These are phyloP conservation scores for Prorocentrum cordatum DNA, from an alignment of 169 alveolate genomes.

Conservation along the genomic window DNA sequence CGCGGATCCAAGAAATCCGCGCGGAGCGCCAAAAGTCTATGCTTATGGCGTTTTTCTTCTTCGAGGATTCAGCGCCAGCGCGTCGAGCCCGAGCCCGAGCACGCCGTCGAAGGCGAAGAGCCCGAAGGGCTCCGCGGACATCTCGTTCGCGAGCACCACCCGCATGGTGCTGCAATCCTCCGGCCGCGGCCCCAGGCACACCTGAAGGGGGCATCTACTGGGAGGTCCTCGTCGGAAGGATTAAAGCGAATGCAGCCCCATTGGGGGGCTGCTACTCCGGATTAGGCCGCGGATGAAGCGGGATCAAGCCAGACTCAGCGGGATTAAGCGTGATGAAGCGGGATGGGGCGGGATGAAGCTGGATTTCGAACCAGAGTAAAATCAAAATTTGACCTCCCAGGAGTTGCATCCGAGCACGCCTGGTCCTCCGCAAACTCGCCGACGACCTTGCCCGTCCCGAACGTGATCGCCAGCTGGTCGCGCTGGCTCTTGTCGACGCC, in stretches of 20 bases:
- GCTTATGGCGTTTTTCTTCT: not conserved
- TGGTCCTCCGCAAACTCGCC: too few relatives aligned
- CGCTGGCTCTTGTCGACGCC: constrained; percentile 29
- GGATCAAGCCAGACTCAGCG: too few relatives aligned
- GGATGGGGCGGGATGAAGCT: too few relatives aligned
- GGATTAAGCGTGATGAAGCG: too few relatives aligned
- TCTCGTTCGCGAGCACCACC: constrained; percentile 49
- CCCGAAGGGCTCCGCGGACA: constrained; percentile 50
- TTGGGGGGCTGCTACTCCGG: too few relatives aligned
- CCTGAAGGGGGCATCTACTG: too few relatives aligned
- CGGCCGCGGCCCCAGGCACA: not conserved
- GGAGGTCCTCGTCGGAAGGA: too few relatives aligned
- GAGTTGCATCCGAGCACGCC: too few relatives aligned
- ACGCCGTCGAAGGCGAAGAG: constrained; percentile 39
- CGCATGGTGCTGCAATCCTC: constrained; percentile 4
- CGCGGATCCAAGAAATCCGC: not conserved
- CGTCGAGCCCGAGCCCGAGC: constrained; percentile 36
- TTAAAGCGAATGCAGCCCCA: too few relatives aligned
- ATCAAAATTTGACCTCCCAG: too few relatives aligned
- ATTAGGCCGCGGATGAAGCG: too few relatives aligned
- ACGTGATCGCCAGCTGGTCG: constrained; percentile 40
- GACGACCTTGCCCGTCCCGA: constrained; percentile 55
- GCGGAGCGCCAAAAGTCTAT: not conserved
- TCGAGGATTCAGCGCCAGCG: not conserved
- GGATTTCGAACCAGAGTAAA: too few relatives aligned